These are phyloP conservation scores for Chalaropsis thielavioides DNA, from an alignment of 2,329 filamentous ascomycete species.

Conservation along the genomic window DNA sequence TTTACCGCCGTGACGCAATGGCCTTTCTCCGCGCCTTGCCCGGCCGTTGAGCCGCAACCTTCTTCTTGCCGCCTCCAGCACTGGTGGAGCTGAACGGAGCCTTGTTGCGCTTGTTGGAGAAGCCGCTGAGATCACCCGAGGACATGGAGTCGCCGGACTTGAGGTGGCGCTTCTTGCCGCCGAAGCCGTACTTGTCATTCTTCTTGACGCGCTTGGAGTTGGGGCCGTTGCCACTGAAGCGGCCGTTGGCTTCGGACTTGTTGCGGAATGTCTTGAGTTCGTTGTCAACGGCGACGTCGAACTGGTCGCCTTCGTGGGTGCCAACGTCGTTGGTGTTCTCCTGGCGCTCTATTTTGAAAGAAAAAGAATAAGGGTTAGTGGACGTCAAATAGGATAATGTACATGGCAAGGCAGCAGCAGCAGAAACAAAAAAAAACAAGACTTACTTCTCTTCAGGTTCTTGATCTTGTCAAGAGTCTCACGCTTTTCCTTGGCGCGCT, in stretches of 20 bases:
- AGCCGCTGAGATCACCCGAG: constrained; percentile 65
- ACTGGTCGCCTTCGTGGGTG: constrained; percentile 67
- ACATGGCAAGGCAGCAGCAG: too few species aligned
- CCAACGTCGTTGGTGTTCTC: constrained; percentile 47
- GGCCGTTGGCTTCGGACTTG: constrained; percentile 28
- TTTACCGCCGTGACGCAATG: constrained; percentile 16
- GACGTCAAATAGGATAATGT: constrained; percentile 13
- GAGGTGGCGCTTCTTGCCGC: constrained; percentile 80
- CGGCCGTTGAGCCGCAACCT: constrained; percentile 13
- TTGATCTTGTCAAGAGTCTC: constrained; percentile 94
- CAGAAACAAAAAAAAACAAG: neutral
- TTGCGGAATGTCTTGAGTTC: constrained; percentile 33
- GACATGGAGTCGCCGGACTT: constrained; percentile 86
- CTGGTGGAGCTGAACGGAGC: constrained; percentile 15
- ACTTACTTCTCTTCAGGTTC: constrained; percentile 83
- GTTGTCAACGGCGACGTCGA: constrained; percentile 75
- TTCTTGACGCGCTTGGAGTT: constrained; percentile 80
- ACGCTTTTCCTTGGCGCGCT: constrained; percentile 81
- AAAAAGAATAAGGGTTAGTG: constrained; percentile 20
- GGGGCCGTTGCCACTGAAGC: constrained; percentile 26
- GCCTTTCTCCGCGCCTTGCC: constrained; percentile 20
- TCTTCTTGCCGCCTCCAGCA: constrained; percentile 15
- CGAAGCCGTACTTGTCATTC: constrained; percentile 86
- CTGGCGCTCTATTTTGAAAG: constrained; percentile 56
- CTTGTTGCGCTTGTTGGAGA: constrained; percentile 51